Evolutionary conservation across 1,284 basidiomycete genomes (phyloP), one percentile per base, ranked within the genome.

Genomic region (Papiliotrema flavescens): DNA sequence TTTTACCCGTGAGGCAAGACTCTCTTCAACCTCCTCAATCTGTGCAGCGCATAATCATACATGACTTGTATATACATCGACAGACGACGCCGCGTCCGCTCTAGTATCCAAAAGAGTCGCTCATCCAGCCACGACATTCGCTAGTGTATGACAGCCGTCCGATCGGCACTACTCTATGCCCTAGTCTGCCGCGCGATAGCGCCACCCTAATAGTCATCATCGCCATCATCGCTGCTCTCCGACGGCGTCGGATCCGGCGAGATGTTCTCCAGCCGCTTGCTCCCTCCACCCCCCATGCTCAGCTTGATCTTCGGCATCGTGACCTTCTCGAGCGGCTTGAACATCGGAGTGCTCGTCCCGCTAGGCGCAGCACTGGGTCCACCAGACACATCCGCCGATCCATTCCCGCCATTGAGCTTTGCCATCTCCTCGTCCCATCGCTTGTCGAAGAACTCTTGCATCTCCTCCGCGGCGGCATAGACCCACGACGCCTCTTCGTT

Each of bases 381-480:
- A 34, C 17, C 43, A 26, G 42, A 34, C 34, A 46, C 51, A 36
- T 47, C 57, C 19, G 13, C 45, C 17, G 17, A 28, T 23, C 20
- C 40, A 11, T 24, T 43, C 19, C 26, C 53, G 6, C 44, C 34
- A 17, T 47, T 23, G 32, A 65, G 57, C 46, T 54, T 56, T 11
- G 57, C 50, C 19, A 65, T 49, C 55, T 72, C 67, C 47, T 71
- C 63, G 3, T 65, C 67, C 54, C 64, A 73, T 28, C 84, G 79
- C 23, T 81, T 79, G 60, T 87, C 81, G 69, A 93, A 90, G 47
- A 86, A 85, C 67, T 86, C 87, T 78, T 93, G 87, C 86, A 95
- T 90, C 76, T 89, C 87, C 51, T 90, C 85, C 2, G 95, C 93
- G 62, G 97, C 92, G 61, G 89, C 82, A 78, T 92, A 96, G 28